Base-by-base conservation (phyloP, 148 eudicot species). In the Fagopyrum homotropicum region DNA sequence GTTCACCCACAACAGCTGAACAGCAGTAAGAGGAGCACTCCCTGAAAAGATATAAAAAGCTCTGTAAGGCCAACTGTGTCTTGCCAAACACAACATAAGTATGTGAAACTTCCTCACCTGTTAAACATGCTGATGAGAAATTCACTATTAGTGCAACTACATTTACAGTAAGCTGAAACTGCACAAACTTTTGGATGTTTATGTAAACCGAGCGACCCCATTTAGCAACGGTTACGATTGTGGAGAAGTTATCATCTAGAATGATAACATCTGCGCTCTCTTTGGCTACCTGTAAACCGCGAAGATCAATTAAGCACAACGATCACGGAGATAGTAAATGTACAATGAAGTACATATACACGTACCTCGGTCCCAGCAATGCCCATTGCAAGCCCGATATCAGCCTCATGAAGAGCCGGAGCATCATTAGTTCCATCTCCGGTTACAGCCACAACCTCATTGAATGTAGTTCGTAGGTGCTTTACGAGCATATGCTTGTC, bases 391-490 rank as follows among this genome's bases (percentile, higher is more conserved):
- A 88, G 82, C 44, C 91, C 91, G 69, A 88, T 86, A 81, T 88
- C 91, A 19, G 91, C 89, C 74, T 88, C 91, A 64, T 86, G 87
- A 77, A 88, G 80, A 17, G 91, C 91, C 64, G 91, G 91, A 64
- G 91, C 91, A 79, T 88, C 91, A 66, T 88, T 88, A 22, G 89
- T 88, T 19, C 91, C 91, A 79, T 88, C 91, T 45, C 91, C 91
- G 5, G 91, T 88, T 61, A 88, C 91, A 43, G 91, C 89, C 57
- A 88, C 91, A 3, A 88, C 87, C 68, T 88, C 89, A 9, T 81
- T 84, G 14, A 77, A 79, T 59, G 84, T 83, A n/a, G 72, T 82
- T 73, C 87, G 79, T 80, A 88, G 75, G 26, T 77, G 51, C 16
- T 82, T 79, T 17, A 88, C 91, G 26, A 88, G 55, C 66, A 81